Base-by-base conservation (phyloP, 306 rosid species). In the Vigna reflexopilosa region DNA sequence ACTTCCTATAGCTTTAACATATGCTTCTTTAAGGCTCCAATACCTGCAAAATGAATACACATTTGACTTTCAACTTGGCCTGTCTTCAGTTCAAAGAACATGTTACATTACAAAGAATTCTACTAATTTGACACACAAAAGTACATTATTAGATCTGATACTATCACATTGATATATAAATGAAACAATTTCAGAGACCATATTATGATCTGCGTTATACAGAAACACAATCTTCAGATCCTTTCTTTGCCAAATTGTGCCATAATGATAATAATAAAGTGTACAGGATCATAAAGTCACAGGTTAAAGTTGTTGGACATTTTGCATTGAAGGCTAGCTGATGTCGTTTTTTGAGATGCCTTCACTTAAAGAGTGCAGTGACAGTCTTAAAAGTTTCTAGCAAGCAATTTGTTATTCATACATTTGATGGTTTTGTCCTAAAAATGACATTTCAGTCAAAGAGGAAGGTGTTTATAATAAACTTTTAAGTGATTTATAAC, bases 1-100 rank as follows among this genome's bases (percentile, higher is more conserved):
- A 71, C 91, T 90, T 49, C 97, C 98, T 48, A 79, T 83, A 54
- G 97, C 95, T 87, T 94, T 92, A 71, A 92, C 97, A 70, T 88
- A 92, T 22, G 97, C 97, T 84, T 94, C 98, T 83, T 92, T 92
- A 66, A 94, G 76, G 86, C 90, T 84, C 98, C 98, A 94, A 83
- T 89, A 92, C 74, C 98, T 94, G 87, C 83, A 84, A 83, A 26
- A 47, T 32, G 80, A 28, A 62, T 20, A 20, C 32, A 57, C n/a
- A 69, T 77, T 68, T 67, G 19, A 63, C 47, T 15, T 55, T 72
- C 57, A 68, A 19, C 45, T 56, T 9, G 55, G 26, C 36, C 47
- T 72, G 9, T 65, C 48, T 55, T 67, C 51, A 50, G 70, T 55
- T 63, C 49, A 34, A 66, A 70, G 15, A 52, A 72, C 68, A 26